These are phyloP conservation scores for Ogataea saltuana DNA, from an alignment of 805 yeast genomes.

Conservation along the genomic window DNA sequence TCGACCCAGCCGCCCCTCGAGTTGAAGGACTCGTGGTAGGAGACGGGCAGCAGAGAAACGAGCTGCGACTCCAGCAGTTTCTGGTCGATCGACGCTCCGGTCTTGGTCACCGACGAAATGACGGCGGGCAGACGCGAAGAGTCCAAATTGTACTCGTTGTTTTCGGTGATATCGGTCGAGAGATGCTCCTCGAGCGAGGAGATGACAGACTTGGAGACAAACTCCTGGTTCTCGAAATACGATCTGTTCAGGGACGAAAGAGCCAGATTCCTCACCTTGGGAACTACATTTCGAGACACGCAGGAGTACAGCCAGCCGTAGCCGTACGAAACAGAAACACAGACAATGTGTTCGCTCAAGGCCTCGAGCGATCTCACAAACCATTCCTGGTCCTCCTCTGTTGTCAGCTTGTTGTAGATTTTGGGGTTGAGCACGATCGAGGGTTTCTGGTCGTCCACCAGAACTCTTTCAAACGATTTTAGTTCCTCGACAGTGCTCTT, in stretches of 20 bases:
- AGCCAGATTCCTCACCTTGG: conserved; percentile 39
- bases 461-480: conserved; percentile 36
- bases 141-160: conserved; percentile 26
- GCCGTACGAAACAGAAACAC: conserved; percentile 37
- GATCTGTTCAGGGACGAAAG: conserved; percentile 35
- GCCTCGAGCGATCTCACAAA: conserved; percentile 46
- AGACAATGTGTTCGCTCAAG: conserved; percentile 26
- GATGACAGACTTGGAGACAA: conserved; percentile 46
- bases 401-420: conserved; percentile 49
- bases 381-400: conserved; percentile 53
- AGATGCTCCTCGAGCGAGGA: conserved; percentile 40
- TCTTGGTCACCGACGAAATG: conserved; percentile 40
- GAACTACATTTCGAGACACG: conserved; percentile 41
- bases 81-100: conserved; percentile 23
- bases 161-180: conserved; percentile 18
- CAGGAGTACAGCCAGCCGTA: conserved; percentile 50
- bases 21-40: conserved; percentile 44
- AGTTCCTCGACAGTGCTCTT: conserved; percentile 31
- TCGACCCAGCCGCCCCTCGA: conserved; percentile 72
- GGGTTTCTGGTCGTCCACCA: conserved; percentile 44
- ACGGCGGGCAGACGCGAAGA: conserved; percentile 36
- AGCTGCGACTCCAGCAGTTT: conserved; percentile 36
- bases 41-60: conserved; percentile 41
- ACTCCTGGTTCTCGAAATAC: conserved; percentile 38
- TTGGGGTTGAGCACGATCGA: conserved; percentile 50